These are phyloP conservation scores for Erythrophleum ivorense DNA, from an alignment of 331 rosid genomes.

Conservation along the genomic window DNA sequence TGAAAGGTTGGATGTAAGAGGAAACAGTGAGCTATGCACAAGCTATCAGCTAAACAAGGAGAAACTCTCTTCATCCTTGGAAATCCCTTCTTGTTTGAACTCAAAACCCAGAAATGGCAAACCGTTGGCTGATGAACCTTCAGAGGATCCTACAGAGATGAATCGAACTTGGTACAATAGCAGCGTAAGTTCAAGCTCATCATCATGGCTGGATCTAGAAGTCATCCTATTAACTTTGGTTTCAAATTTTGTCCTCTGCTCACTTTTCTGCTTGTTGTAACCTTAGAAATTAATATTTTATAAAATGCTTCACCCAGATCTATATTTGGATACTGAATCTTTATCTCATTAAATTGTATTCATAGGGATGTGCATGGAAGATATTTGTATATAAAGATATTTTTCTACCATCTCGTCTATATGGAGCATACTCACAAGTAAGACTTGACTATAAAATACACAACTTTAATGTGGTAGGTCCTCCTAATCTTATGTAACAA, in stretches of 20 bases:
- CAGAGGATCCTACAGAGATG: background rate
- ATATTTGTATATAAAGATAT: background rate
- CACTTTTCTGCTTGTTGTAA: background rate
- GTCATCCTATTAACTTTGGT: background rate
- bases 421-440: background rate
- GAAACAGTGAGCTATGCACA: constrained; percentile 65
- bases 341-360: background rate
- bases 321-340: background rate
- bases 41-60: constrained; percentile 40
- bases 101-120: constrained; percentile 2
- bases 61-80: constrained; percentile 29
- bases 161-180: background rate
- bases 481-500: background rate
- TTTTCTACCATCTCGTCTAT: background rate
- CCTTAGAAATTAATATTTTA: background rate
- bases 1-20: constrained; percentile 74
- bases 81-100: constrained; percentile 10
- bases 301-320: background rate
- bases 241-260: background rate
- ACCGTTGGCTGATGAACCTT: background rate
- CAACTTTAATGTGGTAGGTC: background rate
- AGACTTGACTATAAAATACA: background rate
- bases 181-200: background rate
- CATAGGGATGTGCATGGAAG: background rate
- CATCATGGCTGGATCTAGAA: background rate